Base-by-base conservation (phyloP, 2,329 filamentous ascomycete species). In the Verticillium albo-atrum region DNA sequence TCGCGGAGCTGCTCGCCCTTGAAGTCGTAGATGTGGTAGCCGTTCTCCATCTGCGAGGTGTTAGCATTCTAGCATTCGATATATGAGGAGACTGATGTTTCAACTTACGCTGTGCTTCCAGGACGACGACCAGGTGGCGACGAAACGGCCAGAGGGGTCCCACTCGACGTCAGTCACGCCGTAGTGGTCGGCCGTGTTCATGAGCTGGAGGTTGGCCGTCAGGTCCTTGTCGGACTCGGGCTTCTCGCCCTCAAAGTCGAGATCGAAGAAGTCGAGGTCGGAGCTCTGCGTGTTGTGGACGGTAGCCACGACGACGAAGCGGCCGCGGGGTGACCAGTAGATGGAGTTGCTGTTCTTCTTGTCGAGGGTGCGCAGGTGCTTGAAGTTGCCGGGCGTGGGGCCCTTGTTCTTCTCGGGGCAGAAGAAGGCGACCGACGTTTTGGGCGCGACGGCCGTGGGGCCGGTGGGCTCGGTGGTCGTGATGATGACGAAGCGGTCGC, bases 341-440 rank as follows among this genome's bases (percentile, higher is more conserved):
- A 99, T 99, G 65, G 91, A 93, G 72, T 99, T 99, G 85, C 90
- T 97, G 79, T 96, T 98, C 87, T 98, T 98, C 87, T 98, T 98
- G 70, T 99, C 95, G 59, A 97, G 82, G 9, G 93, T 98, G 64
- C 92, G 88, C 66, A 98, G 88, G 73, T 96, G 91, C 82, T 94
- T 96, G 85, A 98, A 99, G 82, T 96, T 97, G 64, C 95, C 95
- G 34, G 91, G 82, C 26, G 84, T 82, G 57, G 85, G 73, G 28
- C 84, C 91, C 85, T 98, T 99, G 70, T 86, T 80, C 82, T 97
- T 98, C 76, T 99, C 95, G 0, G 95, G 93, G 68, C 91, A 94
- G 82, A 97, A 99, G 85, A 99, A 99, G 34, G 91, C 86, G 23
- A 98, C 94, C 0, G 92, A 84, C 1, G 95, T 98, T 84, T 99